A percentile compares a stretch with the other conserved stretches of the same genome.
Evolutionary conservation across 1,284 basidiomycete genomes (phyloP).

Genomic region (Mycosarcoma mackinlayi): DNA sequence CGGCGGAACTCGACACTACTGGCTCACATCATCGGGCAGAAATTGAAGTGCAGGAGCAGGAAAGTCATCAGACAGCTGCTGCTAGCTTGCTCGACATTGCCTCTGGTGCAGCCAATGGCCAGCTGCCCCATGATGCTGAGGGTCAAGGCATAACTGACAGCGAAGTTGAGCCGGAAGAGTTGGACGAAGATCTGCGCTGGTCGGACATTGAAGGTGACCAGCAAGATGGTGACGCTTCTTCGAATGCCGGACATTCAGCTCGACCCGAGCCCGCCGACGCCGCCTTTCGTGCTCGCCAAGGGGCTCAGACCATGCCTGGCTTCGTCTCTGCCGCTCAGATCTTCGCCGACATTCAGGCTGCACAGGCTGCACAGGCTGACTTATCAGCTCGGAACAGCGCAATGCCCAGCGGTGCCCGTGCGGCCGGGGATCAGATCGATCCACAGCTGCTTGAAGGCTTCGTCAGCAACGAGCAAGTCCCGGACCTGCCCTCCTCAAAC

Average conservation of each 20-base stretch:
- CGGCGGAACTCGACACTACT: too few species aligned
- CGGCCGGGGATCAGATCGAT: conserved; percentile 16
- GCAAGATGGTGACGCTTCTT: conserved; percentile 1
- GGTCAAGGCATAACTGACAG: conserved; percentile 34
- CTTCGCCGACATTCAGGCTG: conserved; percentile 24
- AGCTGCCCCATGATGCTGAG: conserved; percentile 4
- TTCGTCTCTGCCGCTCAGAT: conserved; percentile 41
- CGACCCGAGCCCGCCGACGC: conserved; percentile 3
- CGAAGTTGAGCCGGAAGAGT: conserved; percentile 41
- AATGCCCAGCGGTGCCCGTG: not conserved
- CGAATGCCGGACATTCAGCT: not conserved
- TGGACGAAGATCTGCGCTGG: conserved; percentile 44
- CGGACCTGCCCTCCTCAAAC: not conserved
- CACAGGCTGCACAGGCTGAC: conserved; percentile 5
- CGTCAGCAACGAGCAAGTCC: not conserved
- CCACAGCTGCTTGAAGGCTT: conserved; percentile 19
- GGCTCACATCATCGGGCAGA: too few species aligned
- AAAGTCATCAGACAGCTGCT: not conserved
- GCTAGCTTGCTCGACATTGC: not conserved
- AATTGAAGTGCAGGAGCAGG: not conserved
- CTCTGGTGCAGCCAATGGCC: not conserved
- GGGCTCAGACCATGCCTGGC: conserved; percentile 28
- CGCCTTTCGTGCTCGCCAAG: conserved; percentile 30
- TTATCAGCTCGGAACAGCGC: not conserved
- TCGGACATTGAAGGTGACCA: conserved; percentile 25